Conservation (phyloP, 108 stramenopile genomes). For the Nannochloropsis salina region DNA sequence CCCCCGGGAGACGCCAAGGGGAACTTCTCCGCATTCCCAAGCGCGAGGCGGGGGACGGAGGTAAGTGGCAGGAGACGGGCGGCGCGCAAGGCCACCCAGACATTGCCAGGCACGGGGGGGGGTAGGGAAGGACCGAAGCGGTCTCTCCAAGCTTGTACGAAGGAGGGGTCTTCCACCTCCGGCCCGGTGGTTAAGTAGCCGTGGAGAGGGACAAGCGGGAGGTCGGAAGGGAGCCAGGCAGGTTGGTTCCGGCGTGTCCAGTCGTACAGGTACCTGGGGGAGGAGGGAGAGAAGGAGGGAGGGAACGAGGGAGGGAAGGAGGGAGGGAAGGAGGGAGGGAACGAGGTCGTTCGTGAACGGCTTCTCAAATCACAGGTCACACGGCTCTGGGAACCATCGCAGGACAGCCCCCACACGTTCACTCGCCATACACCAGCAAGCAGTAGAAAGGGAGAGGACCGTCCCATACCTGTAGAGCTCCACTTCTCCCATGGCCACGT, state of each 20-base stretch:
- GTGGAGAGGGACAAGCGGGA: slow-evolving; percentile 3
- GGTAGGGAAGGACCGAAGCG: background rate
- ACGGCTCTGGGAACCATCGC: too few relatives aligned
- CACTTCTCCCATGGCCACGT: slow-evolving; percentile 16
- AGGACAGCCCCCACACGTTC: too few relatives aligned
- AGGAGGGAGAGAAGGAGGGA: background rate
- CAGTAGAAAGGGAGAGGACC: too few relatives aligned
- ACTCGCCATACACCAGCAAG: too few relatives aligned
- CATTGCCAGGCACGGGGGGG: background rate
- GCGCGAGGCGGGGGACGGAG: background rate
- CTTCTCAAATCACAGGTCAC: too few relatives aligned
- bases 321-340: too few relatives aligned
- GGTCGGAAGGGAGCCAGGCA: background rate
- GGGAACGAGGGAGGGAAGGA: background rate
- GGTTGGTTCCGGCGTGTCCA: background rate
- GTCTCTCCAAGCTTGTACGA: background rate
- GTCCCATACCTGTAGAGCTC: background rate
- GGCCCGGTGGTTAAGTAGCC: background rate
- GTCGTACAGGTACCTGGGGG: background rate
- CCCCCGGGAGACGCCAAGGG: too few relatives aligned
- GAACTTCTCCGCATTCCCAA: background rate
- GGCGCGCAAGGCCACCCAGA: background rate
- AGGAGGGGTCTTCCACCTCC: slow-evolving; percentile 16
- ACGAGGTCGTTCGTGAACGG: too few relatives aligned
- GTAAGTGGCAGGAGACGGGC: background rate